Conservation (phyloP, 306 rosid species). For the Casuarina equisetifolia region DNA sequence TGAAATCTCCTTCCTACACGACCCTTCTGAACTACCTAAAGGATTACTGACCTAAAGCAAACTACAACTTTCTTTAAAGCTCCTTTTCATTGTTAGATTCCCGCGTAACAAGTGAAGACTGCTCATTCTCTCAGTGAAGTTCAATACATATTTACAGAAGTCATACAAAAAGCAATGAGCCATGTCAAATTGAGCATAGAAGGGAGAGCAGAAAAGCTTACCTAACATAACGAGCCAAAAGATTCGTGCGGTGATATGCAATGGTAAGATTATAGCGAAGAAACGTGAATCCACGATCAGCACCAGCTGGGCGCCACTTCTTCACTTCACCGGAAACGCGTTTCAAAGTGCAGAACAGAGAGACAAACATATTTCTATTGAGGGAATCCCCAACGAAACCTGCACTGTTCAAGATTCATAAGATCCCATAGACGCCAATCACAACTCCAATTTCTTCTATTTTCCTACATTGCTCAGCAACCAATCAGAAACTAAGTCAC, state of each 20-base stretch:
- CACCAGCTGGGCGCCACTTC: slow-evolving; percentile 93
- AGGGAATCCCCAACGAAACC: slow-evolving; percentile 96
- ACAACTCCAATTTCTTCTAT: background rate
- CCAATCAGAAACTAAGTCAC: background rate
- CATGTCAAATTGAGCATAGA: background rate
- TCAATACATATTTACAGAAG: no score
- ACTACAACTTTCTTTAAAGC: no score
- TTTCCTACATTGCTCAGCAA: background rate
- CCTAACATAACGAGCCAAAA: slow-evolving; percentile 87
- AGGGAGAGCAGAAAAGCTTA: slow-evolving; percentile 39
- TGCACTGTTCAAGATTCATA: slow-evolving; percentile 64
- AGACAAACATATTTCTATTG: slow-evolving; percentile 91
- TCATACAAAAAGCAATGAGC: no score
- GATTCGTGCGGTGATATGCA: slow-evolving; percentile 94
- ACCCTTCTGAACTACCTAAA: no score
- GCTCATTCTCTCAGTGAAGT: no score
- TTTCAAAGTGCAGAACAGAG: slow-evolving; percentile 79
- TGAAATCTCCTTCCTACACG: no score
- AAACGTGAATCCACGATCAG: slow-evolving; percentile 92
- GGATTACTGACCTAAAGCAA: no score
- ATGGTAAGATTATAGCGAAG: slow-evolving; percentile 74
- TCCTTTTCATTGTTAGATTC: no score
- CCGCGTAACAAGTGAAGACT: no score
- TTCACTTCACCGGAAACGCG: slow-evolving; percentile 61
- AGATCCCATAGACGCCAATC: slow-evolving; percentile 25